Percentiles rank a stretch among this genome's conserved stretches.
Evolutionary conservation across 352 stramenopile species (phyloP).

Genomic region (Elongisporangium anandrum): DNA sequence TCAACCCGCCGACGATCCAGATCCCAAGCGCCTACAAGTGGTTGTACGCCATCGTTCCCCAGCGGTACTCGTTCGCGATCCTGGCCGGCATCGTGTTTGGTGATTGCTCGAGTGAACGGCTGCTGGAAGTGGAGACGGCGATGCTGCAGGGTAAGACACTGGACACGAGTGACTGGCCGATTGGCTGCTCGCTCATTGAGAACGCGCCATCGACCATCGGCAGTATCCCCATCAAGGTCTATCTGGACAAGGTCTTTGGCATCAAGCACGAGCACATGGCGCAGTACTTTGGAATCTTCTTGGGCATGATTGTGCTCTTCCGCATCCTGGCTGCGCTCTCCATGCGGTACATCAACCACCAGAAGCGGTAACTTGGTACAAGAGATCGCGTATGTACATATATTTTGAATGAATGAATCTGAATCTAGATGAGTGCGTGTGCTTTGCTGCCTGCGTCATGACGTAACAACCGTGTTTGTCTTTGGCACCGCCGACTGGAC

Average conservation of each 20-base stretch:
- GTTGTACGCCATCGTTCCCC: slow-evolving; percentile 29
- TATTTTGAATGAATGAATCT: not conserved
- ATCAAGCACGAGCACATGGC: slow-evolving; percentile 27
- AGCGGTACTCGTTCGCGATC: slow-evolving; percentile 28
- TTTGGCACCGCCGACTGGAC: not conserved
- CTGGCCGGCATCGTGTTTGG: slow-evolving; percentile 35
- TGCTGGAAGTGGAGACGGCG: slow-evolving; percentile 19
- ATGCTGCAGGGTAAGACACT: slow-evolving; percentile 9
- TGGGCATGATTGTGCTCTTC: slow-evolving; percentile 33
- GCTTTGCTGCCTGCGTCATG: not conserved
- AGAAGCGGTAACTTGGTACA: slow-evolving; percentile 15
- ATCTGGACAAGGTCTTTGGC: slow-evolving; percentile 28
- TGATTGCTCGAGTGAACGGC: slow-evolving; percentile 30
- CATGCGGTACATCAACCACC: slow-evolving; percentile 48
- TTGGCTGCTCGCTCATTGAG: slow-evolving; percentile 25
- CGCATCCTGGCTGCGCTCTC: slow-evolving; percentile 25
- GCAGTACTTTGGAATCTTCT: slow-evolving; percentile 23
- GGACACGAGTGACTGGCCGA: slow-evolving; percentile 14
- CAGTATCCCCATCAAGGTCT: slow-evolving; percentile 22
- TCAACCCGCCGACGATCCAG: slow-evolving; percentile 31
- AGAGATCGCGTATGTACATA: no score
- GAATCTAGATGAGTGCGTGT: not conserved
- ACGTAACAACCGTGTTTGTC: not conserved
- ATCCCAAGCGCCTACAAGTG: slow-evolving; percentile 39
- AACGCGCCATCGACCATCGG: slow-evolving; percentile 16